Conservation (phyloP, 148 eudicot species). For the Chenopodium formosanum region DNA sequence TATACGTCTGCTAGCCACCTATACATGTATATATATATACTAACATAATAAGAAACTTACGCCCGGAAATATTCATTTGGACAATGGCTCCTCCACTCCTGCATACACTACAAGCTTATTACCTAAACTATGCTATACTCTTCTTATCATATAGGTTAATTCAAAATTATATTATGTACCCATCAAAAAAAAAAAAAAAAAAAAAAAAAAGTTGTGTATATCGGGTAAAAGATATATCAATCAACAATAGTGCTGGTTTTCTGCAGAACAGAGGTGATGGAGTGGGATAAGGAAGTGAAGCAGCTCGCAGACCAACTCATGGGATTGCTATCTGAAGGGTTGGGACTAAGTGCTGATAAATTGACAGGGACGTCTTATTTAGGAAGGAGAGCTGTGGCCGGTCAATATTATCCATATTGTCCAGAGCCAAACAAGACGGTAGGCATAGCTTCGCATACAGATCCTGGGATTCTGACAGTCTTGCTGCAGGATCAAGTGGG, state of each 20-base stretch:
- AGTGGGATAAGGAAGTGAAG: conserved; percentile 41
- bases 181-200: too few relatives aligned
- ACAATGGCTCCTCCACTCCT: neutral
- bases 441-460: conserved; percentile 44
- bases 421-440: conserved; percentile 44
- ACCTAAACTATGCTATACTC: neutral
- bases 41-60: too few relatives aligned
- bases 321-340: conserved; percentile 40
- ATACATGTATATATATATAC: neutral
- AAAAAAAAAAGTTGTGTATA: neutral
- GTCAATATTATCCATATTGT: conserved; percentile 42
- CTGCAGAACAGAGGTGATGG: conserved; percentile 30
- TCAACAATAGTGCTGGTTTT: neutral
- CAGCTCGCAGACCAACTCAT: conserved; percentile 30
- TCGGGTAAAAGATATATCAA: neutral
- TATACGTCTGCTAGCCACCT: neutral
- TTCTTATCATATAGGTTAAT: neutral
- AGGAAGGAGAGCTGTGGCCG: conserved; percentile 24
- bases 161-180: neutral
- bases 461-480: conserved; percentile 40
- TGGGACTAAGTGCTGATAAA: conserved; percentile 28
- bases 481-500: conserved; percentile 44
- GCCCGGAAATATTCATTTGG: neutral
- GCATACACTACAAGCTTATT: neutral
- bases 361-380: conserved; percentile 26